These are phyloP conservation scores for Buddleja alternifolia DNA, from an alignment of 257 asterid species.

Conservation along the genomic window DNA sequence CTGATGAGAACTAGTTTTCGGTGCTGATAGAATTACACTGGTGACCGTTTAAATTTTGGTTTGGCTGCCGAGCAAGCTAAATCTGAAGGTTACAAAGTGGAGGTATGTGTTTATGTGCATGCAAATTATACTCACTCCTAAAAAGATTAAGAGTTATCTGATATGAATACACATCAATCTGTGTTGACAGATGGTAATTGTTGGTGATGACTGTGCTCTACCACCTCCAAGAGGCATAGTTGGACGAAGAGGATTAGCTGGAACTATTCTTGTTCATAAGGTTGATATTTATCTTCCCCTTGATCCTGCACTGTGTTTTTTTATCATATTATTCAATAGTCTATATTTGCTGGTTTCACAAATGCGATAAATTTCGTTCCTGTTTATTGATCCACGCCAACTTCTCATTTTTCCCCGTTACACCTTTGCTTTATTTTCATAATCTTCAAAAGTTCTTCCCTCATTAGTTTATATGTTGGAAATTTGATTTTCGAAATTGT, in stretches of 20 bases:
- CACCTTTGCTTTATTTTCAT: not conserved
- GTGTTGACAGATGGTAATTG: conserved; percentile 84
- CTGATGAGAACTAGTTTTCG: conserved; percentile 18
- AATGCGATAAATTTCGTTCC: not conserved
- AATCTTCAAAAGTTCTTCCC: not conserved
- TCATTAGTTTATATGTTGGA: not conserved
- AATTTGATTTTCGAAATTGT: not conserved
- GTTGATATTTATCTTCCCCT: conserved; percentile 42
- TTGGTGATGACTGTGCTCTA: conserved; percentile 97
- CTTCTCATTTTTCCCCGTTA: not conserved
- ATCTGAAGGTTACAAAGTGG: conserved; percentile 94
- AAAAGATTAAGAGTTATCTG: conserved; percentile 14
- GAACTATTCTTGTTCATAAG: conserved; percentile 93
- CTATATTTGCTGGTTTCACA: not conserved
- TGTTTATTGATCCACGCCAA: conserved; percentile 6
- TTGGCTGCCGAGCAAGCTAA: conserved; percentile 98
- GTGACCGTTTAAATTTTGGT: conserved; percentile 95
- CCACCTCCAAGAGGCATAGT: conserved; percentile 99
- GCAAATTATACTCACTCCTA: conserved; percentile 6
- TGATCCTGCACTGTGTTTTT: conserved; percentile 20
- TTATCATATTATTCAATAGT: conserved; percentile 27
- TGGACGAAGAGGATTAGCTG: conserved; percentile 99
- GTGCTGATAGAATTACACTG: conserved; percentile 81
- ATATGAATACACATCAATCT: conserved; percentile 22
- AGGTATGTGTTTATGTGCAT: conserved; percentile 52